Percentiles rank a stretch among this genome's conserved stretches.
phyloP scores from a whole-genome alignment of 2,329 filamentous ascomycete genomes.

The Penicillium sp. region DNA sequence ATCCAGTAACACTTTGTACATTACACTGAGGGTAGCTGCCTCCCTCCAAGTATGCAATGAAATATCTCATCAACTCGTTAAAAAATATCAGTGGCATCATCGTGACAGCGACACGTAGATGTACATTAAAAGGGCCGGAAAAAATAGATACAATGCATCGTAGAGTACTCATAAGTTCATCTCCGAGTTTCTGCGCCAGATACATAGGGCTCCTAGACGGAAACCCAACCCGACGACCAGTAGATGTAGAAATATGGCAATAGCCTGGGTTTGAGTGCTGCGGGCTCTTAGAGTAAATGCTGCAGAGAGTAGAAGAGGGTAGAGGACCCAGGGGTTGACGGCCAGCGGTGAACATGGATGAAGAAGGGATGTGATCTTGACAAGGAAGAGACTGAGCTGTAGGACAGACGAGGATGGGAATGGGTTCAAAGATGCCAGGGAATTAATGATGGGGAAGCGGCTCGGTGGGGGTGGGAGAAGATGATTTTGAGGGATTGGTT shows the following conservation, averaged over 20 bases:
- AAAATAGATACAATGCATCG: not conserved
- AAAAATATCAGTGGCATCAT: not conserved
- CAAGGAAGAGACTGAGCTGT: constrained; percentile 63
- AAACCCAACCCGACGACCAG: constrained; percentile 45
- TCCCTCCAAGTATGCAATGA: not conserved
- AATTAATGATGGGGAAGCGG: constrained; percentile 30
- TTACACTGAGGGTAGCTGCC: not conserved
- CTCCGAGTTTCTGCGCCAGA: constrained; percentile 19
- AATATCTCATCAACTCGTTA: not conserved
- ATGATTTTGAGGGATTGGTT: constrained; percentile 30
- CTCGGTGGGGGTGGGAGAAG: constrained; percentile 46
- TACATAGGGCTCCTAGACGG: constrained; percentile 38
- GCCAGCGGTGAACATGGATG: constrained; percentile 71
- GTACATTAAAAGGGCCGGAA: not conserved
- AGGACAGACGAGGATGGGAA: constrained; percentile 42
- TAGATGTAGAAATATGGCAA: constrained; percentile 51
- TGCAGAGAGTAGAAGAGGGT: constrained; percentile 68
- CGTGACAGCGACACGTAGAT: not conserved
- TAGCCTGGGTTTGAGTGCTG: constrained; percentile 38
- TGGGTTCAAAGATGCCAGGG: constrained; percentile 25
- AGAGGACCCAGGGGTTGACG: constrained; percentile 62
- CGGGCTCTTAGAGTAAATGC: constrained; percentile 58
- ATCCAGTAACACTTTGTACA: not conserved
- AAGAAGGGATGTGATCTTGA: constrained; percentile 66
- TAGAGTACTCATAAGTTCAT: not conserved